A percentile compares a stretch with the other conserved stretches of the same genome.
Conservation (phyloP, 75 land plant species). For the Picea glauca region DNA sequence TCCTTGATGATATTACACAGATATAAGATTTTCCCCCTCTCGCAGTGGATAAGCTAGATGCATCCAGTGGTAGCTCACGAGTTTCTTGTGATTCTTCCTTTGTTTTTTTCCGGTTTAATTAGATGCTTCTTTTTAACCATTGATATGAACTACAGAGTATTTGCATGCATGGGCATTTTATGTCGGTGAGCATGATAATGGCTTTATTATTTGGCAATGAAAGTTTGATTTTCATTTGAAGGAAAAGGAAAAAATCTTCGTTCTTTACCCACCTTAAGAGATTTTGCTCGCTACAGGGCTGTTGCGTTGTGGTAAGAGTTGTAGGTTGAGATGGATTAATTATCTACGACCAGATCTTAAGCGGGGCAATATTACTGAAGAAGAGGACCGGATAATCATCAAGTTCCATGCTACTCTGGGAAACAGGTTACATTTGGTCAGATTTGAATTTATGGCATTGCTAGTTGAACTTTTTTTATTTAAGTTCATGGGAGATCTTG, state of each 20-base stretch:
- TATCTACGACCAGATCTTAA: slow-evolving; percentile 22
- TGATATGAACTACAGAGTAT: neutral
- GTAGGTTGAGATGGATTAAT: slow-evolving; percentile 27
- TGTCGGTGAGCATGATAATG: too few species aligned
- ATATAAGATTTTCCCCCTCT: too few species aligned
- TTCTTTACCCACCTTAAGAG: neutral
- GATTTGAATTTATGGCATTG: too few species aligned
- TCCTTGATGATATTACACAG: too few species aligned
- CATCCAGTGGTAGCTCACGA: neutral
- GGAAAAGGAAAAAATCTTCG: neutral
- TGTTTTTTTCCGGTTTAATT: neutral
- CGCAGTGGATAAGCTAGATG: too few species aligned
- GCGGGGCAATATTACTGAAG: slow-evolving; percentile 18
- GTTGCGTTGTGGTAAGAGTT: slow-evolving; percentile 21
- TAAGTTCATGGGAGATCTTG: too few species aligned
- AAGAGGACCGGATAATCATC: slow-evolving; percentile 20
- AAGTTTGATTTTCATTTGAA: neutral
- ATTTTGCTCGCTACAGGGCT: neutral
- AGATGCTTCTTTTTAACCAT: neutral
- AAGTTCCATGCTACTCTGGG: slow-evolving; percentile 21
- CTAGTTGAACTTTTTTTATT: too few species aligned
- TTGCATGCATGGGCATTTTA: too few species aligned
- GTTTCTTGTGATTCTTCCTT: neutral
- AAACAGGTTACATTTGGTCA: slow-evolving; percentile 13
- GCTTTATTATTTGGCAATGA: neutral